Evolutionary conservation across 768 basidiomycete genomes (phyloP), one percentile per base, ranked within the genome.

Genomic region (Kwoniella sp.): DNA sequence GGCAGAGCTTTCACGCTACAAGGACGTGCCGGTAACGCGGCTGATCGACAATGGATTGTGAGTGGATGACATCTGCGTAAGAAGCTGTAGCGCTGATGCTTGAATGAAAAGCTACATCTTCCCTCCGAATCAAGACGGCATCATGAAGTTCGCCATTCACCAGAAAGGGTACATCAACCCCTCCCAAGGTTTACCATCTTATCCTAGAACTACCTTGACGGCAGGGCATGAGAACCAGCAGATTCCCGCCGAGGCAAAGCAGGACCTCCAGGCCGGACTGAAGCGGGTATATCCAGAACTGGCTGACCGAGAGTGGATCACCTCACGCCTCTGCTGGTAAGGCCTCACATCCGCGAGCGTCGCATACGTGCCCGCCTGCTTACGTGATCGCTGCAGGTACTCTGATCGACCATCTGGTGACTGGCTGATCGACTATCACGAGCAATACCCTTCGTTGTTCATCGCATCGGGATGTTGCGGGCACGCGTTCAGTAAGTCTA

Each of bases 81-180:
- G 24, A 55, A n/a, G 26, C 33, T 36, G 13, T 21, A 33, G 33
- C 19, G n/a, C n/a, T n/a, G n/a, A n/a, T n/a, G n/a, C n/a, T n/a
- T n/a, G n/a, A n/a, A n/a, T n/a, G n/a, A n/a, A n/a, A n/a, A 58
- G 56, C 24, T 58, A 58, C 26, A 58, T 58, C 40, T 58, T 58
- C 40, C 56, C 56, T 46, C 56, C 56, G 2, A 58, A 36, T 19
- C n/a, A 26, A 17, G 46, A 58, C 21, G 44, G 46, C 2, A 58
- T 58, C 26, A 40, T 58, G 21, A 58, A 58, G 44, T 58, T 37
- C n/a, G 56, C 56, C 25, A 58, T 58, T 12, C 56, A 58, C 27
- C 44, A 48, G 27, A 36, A 46, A 47, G 56, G 56, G 6, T 58
- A 58, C 26, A 19, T 48, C 24, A 58, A 58, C 21, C 56, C 56